Conservation (phyloP, 371 early-diverging fungal genomes). For the Dinochytrium kinnereticum region DNA sequence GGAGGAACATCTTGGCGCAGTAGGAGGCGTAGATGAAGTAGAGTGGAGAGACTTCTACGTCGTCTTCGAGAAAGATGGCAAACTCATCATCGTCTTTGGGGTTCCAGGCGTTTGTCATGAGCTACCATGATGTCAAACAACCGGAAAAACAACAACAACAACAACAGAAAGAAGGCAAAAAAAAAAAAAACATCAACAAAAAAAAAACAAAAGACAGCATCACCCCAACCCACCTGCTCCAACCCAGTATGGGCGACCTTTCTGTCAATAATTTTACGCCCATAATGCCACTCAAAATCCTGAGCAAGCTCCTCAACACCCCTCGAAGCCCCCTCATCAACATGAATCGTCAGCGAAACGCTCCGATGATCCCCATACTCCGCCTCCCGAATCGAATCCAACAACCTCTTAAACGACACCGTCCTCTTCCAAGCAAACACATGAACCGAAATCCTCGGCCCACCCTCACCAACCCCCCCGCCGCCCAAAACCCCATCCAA, state of each 20-base stretch:
- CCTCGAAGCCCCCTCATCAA: constrained; percentile 27
- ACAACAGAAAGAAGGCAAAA: no score
- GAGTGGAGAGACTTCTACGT: constrained; percentile 37
- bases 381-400: constrained; percentile 28
- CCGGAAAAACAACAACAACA: no score
- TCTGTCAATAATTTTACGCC: constrained; percentile 19
- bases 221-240: neutral
- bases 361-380: constrained; percentile 26
- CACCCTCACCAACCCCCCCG: no score
- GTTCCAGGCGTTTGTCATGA: constrained; percentile 31
- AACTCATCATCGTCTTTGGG: constrained; percentile 6
- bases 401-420: constrained; percentile 29
- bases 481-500: no score
- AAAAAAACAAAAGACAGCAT: neutral
- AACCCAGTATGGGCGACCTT: constrained; percentile 16
- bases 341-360: constrained; percentile 30
- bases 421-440: constrained; percentile 44
- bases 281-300: constrained; percentile 32
- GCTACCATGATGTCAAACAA: no score
- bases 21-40: constrained; percentile 34
- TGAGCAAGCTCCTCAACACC: constrained; percentile 22
- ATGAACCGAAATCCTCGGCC: constrained; percentile 20
- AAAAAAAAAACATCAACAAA: no score
- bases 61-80: constrained; percentile 46
- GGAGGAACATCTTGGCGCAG: constrained; percentile 20